phyloP scores from a whole-genome alignment of 2,329 filamentous ascomycete species.

The Xylaria sp. region DNA sequence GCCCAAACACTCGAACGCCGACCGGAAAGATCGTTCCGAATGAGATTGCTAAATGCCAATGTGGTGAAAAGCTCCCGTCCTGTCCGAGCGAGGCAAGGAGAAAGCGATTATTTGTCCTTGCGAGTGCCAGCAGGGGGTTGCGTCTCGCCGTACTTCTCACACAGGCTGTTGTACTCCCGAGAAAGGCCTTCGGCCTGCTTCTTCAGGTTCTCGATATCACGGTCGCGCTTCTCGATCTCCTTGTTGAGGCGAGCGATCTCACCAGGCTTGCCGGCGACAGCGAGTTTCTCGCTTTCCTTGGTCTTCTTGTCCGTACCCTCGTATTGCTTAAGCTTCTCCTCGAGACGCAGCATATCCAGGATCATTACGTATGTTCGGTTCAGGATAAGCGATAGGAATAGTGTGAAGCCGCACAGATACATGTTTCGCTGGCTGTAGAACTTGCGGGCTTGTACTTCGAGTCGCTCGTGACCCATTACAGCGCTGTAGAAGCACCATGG shows the following conservation, averaged over 20 bases:
- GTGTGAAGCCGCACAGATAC: conserved; percentile 99
- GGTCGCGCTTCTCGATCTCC: conserved; percentile 82
- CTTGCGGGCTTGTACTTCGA: conserved; percentile 99
- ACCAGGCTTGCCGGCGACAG: conserved; percentile 76
- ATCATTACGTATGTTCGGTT: conserved; percentile 99
- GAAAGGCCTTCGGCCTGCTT: conserved; percentile 88
- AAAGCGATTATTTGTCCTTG: conserved; percentile 64
- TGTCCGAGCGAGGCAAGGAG: conserved; percentile 1
- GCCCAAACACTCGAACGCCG: conserved; percentile 10
- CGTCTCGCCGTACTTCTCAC: conserved; percentile 79
- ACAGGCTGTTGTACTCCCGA: conserved; percentile 85
- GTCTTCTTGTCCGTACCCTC: conserved; percentile 71
- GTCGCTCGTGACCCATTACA: conserved; percentile 89
- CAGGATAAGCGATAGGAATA: conserved; percentile 97
- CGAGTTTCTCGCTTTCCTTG: conserved; percentile 78
- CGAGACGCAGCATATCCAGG: conserved; percentile 87
- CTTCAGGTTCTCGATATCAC: conserved; percentile 87
- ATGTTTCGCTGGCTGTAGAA: conserved; percentile 99
- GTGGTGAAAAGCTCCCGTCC: not conserved
- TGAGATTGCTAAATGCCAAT: conserved; percentile 11
- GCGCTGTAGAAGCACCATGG: conserved; percentile 53
- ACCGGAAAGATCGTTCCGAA: conserved; percentile 10
- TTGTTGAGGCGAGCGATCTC: conserved; percentile 77
- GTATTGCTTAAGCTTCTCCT: conserved; percentile 88
- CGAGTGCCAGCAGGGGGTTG: conserved; percentile 63